Evolutionary conservation across 2,329 filamentous ascomycete species (phyloP).

Genomic region (Fusarium sp.): DNA sequence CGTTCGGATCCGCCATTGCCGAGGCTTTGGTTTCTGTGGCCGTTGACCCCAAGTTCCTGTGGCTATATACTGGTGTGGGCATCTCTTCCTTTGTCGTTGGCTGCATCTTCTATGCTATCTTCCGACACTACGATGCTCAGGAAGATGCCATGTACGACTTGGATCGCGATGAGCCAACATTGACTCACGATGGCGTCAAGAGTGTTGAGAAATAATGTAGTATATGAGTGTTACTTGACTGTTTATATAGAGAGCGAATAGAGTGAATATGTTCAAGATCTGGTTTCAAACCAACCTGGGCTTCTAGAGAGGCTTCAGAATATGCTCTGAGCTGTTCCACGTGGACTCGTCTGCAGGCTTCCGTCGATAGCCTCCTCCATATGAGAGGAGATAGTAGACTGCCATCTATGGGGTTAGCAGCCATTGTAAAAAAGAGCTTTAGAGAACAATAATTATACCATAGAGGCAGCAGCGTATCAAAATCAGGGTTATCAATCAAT

Average conservation of each 20-base stretch:
- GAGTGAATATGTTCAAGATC: conserved; percentile 1
- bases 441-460: too few relatives aligned
- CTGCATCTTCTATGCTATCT: conserved; percentile 60
- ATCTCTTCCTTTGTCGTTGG: conserved; percentile 58
- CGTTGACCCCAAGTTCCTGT: conserved; percentile 70
- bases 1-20: conserved; percentile 66
- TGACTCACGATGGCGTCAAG: conserved; percentile 33
- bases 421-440: conserved; percentile 54
- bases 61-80: conserved; percentile 71
- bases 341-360: conserved; percentile 44
- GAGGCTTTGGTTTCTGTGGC: conserved; percentile 68
- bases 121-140: conserved; percentile 51
- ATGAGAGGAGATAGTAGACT: conserved; percentile 43
- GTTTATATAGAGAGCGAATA: too few relatives aligned
- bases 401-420: conserved; percentile 39
- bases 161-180: conserved; percentile 48
- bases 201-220: conserved; percentile 25
- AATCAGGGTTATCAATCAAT: too few relatives aligned
- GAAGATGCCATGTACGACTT: conserved; percentile 53
- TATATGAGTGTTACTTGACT: background rate
- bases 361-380: conserved; percentile 46
- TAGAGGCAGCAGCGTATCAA: too few relatives aligned
- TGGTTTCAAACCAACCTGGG: background rate
- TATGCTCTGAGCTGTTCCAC: conserved; percentile 52
- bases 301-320: conserved; percentile 48